A percentile compares a stretch with the other conserved stretches of the same genome.
Evolutionary conservation across 2,329 filamentous ascomycete genomes (phyloP).

Genomic region (Aspergillus terreus): DNA sequence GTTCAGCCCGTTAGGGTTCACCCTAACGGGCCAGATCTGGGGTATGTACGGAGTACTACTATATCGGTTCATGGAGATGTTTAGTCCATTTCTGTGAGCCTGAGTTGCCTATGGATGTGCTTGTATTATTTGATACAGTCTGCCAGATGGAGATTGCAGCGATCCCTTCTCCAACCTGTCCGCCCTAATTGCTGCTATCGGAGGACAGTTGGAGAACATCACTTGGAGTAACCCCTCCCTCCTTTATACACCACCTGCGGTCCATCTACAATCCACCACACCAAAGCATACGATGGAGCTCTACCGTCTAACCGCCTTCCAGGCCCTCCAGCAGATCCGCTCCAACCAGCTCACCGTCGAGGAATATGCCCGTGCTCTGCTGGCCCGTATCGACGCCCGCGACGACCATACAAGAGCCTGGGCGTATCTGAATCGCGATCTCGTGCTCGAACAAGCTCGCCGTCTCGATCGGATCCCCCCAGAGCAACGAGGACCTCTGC

Average conservation of each 20-base stretch:
- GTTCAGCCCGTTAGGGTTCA: too few species aligned
- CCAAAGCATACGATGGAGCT: background rate
- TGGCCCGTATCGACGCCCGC: conserved; percentile 44
- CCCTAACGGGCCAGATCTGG: too few species aligned
- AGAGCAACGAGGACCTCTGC: conserved; percentile 51
- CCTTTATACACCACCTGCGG: background rate
- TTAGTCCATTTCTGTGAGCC: background rate
- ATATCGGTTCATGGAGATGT: background rate
- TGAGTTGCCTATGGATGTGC: background rate
- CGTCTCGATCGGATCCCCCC: conserved; percentile 49
- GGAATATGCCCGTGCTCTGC: conserved; percentile 47
- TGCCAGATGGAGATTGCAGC: background rate
- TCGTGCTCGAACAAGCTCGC: conserved; percentile 46
- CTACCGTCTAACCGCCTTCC: background rate
- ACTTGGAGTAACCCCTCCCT: background rate
- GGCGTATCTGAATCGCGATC: conserved; percentile 45
- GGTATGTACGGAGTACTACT: too few species aligned
- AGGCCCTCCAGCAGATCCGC: background rate
- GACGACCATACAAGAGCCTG: conserved; percentile 50
- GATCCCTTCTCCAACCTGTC: background rate
- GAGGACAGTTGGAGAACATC: background rate
- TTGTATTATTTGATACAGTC: background rate
- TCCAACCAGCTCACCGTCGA: conserved; percentile 43
- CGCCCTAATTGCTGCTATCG: background rate
- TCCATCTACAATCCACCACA: too few species aligned